Percentiles rank a stretch among this genome's conserved stretches.
These are phyloP conservation scores for Clitocybe nebularis DNA, from an alignment of 1,284 basidiomycete genomes.

Conservation along the genomic window DNA sequence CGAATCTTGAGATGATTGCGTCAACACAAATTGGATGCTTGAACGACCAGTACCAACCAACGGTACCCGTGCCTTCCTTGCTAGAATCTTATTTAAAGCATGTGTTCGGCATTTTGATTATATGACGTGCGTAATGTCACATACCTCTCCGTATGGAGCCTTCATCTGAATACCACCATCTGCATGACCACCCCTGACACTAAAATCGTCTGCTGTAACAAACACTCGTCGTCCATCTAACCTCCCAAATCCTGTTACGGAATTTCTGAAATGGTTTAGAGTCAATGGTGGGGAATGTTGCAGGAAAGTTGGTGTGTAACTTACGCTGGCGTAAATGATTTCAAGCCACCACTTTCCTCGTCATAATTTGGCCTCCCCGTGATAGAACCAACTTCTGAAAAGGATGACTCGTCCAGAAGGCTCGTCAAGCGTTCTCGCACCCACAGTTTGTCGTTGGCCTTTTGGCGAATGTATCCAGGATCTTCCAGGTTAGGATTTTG, in stretches of 20 bases:
- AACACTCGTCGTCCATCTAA: constrained; percentile 33
- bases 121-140: constrained; percentile 4
- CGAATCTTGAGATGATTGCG: constrained; percentile 27
- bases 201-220: constrained; percentile 40
- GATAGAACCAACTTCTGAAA: constrained; percentile 36
- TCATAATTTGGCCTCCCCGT: constrained; percentile 34
- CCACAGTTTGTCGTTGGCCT: constrained; percentile 37
- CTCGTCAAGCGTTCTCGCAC: constrained; percentile 35
- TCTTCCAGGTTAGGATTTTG: constrained; percentile 30
- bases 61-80: constrained; percentile 32
- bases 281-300: not conserved
- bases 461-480: constrained; percentile 41
- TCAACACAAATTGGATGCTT: not conserved
- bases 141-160: constrained; percentile 37
- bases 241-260: constrained; percentile 35
- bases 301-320: constrained; percentile 15
- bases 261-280: constrained; percentile 28
- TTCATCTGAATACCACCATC: constrained; percentile 39
- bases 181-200: constrained; percentile 41
- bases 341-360: constrained; percentile 27
- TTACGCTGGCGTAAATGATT: constrained; percentile 35
- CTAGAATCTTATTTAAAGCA: constrained; percentile 25
- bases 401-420: constrained; percentile 33
- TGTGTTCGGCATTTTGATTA: too few species aligned
- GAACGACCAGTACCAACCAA: constrained; percentile 24